Base-by-base conservation (phyloP, 371 early-diverging fungal species). In the Basidiobolus meristosporus region DNA sequence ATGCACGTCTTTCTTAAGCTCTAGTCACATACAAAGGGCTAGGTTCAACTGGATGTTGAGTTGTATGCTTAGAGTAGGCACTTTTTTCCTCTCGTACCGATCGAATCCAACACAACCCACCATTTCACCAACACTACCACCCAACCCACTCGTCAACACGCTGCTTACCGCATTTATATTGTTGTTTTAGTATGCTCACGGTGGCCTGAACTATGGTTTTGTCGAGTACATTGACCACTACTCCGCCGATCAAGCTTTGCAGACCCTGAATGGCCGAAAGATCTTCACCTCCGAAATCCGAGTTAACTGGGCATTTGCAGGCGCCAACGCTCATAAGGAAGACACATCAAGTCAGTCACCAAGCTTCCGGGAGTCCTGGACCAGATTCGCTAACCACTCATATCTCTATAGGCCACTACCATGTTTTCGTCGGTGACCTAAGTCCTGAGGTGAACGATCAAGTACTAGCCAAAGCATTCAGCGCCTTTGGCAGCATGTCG, bases 151-250 rank as follows among this genome's bases (percentile, higher is more conserved):
- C n/a, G n/a, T n/a, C n/a, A n/a, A n/a, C n/a, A n/a, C n/a, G n/a
- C n/a, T n/a, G n/a, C n/a, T n/a, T n/a, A n/a, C n/a, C n/a, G n/a
- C n/a, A 34, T 4, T 34, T n/a, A 34, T 7, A 15, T 30, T 30
- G 3, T 16, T 3, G 5, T 42, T 48, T 52, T 51, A 53, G 49
- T 54, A 51, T 40, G 49, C 52, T 26, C 52, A 67, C 32, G 61
- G 60, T 18, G 70, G 78, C 22, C 57, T 80, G 42, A 82, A 79
- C 59, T 90, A 83, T 59, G 91, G 86, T n/a, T 90, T 90, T 55
- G 77, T 91, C 31, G 89, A 87, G 51, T 84, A 77, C 63, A 53
- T 47, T 36, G 80, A 79, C 31, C 77, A 73, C 49, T 57, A 57
- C 30, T 53, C 64, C 32, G 91, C 91, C 17, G 81, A 81, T 31